Evolutionary conservation across 148 eudicot species (phyloP).

Genomic region (Rhododendron griersonianum): DNA sequence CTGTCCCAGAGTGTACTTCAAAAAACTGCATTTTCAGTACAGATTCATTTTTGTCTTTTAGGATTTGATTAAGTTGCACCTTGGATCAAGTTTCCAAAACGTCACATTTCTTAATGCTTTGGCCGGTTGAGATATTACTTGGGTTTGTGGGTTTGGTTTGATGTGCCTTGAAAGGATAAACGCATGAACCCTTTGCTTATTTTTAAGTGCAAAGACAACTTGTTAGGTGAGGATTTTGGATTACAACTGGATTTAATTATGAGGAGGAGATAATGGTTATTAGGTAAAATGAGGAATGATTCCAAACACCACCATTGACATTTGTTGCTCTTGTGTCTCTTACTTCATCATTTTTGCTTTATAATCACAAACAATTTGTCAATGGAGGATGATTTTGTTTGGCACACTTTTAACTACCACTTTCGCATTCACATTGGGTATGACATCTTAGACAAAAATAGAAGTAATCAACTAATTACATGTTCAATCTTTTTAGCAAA

Average conservation of each 20-base stretch:
- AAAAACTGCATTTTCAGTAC: background rate
- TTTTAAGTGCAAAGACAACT: constrained; percentile 1
- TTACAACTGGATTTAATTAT: background rate
- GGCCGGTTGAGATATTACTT: background rate
- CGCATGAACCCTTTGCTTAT: background rate
- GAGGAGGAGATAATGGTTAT: background rate
- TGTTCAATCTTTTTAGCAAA: background rate
- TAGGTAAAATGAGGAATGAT: constrained; percentile 2
- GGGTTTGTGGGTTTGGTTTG: constrained; percentile 2
- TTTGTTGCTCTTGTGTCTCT: background rate
- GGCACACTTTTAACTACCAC: background rate
- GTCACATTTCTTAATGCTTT: background rate
- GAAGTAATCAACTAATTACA: background rate
- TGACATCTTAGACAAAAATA: background rate
- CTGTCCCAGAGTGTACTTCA: background rate
- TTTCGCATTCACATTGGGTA: background rate
- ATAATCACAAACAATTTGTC: background rate
- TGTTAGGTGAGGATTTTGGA: constrained; percentile 12
- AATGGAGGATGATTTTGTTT: background rate
- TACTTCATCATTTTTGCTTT: constrained; percentile 4
- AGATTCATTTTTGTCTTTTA: background rate
- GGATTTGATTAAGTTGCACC: background rate
- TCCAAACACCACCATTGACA: constrained; percentile 5
- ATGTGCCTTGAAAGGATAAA: constrained; percentile 5
- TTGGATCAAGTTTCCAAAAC: background rate